Percentiles rank a stretch among this genome's conserved stretches.
Conservation (phyloP, 164 flowering plant genomes). For the Litsea cubeba region DNA sequence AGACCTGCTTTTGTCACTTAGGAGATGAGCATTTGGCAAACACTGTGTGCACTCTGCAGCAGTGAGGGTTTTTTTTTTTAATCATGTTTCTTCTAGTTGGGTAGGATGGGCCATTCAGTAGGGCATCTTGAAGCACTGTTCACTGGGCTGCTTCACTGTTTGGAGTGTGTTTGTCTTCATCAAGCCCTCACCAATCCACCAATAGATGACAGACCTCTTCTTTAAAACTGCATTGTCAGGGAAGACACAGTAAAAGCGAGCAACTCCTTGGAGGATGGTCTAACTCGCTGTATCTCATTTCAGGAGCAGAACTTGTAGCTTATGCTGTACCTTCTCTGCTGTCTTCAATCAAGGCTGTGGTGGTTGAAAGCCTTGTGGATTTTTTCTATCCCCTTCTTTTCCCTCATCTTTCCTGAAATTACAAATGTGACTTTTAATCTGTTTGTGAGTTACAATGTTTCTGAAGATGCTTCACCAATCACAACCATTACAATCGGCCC, state of each 20-base stretch:
- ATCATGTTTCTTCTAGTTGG: constrained; percentile 10
- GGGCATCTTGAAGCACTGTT: constrained; percentile 3
- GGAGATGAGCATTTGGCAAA: constrained; percentile 14
- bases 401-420: background rate
- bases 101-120: constrained; percentile 22
- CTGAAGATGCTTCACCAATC: too few species aligned
- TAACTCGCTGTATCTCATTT: background rate
- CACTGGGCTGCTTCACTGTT: constrained; percentile 15
- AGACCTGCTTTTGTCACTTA: constrained; percentile 12
- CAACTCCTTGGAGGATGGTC: constrained; percentile 14
- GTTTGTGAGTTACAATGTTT: too few species aligned
- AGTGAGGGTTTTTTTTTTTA: background rate
- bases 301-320: background rate
- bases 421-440: too few species aligned
- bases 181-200: constrained; percentile 44
- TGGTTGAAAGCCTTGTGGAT: background rate
- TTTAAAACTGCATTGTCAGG: constrained; percentile 25
- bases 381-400: background rate
- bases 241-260: constrained; percentile 35
- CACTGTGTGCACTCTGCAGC: constrained; percentile 23
- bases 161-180: background rate
- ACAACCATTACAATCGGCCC: too few species aligned
- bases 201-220: constrained; percentile 29
- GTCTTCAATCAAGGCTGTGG: background rate
- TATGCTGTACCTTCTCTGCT: background rate